Evolutionary conservation across 1,284 basidiomycete species (phyloP).

Genomic region (Grifola frondosa): DNA sequence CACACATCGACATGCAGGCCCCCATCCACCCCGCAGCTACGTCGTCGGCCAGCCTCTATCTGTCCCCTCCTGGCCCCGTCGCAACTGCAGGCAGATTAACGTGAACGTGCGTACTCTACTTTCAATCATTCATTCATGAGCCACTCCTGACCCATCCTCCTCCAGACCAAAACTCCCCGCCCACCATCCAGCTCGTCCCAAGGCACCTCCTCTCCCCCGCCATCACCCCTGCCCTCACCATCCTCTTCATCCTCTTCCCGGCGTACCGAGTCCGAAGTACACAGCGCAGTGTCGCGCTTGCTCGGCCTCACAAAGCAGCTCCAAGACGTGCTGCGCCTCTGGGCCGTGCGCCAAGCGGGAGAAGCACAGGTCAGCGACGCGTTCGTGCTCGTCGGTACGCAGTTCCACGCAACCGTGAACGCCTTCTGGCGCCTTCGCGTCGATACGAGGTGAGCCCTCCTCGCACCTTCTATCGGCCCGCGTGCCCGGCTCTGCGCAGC

Average conservation of each 20-base stretch:
- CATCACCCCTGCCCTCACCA: constrained; percentile 7
- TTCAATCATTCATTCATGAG: no score
- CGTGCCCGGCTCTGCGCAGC: not conserved
- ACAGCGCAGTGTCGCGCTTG: constrained; percentile 76
- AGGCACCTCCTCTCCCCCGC: constrained; percentile 12
- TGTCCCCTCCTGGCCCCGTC: constrained; percentile 20
- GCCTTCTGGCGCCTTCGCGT: constrained; percentile 83
- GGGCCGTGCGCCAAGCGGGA: constrained; percentile 66
- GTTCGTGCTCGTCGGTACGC: constrained; percentile 91
- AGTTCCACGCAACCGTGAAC: constrained; percentile 83
- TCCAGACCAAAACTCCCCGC: constrained; percentile 16
- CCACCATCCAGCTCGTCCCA: constrained; percentile 18
- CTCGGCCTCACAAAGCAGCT: constrained; percentile 87
- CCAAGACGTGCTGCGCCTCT: constrained; percentile 76
- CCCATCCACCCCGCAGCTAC: constrained; percentile 19
- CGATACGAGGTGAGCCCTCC: constrained; percentile 67
- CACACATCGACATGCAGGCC: constrained; percentile 15
- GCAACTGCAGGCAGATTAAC: constrained; percentile 15
- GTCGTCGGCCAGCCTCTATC: constrained; percentile 23
- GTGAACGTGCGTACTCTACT: constrained; percentile 13
- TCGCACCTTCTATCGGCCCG: constrained; percentile 3
- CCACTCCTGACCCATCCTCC: not conserved
- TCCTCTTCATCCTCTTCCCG: constrained; percentile 8
- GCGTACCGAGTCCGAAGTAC: constrained; percentile 42
- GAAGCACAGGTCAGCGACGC: constrained; percentile 88